phyloP scores from a whole-genome alignment of 306 rosid genomes.

The Trichosanthes truncata region DNA sequence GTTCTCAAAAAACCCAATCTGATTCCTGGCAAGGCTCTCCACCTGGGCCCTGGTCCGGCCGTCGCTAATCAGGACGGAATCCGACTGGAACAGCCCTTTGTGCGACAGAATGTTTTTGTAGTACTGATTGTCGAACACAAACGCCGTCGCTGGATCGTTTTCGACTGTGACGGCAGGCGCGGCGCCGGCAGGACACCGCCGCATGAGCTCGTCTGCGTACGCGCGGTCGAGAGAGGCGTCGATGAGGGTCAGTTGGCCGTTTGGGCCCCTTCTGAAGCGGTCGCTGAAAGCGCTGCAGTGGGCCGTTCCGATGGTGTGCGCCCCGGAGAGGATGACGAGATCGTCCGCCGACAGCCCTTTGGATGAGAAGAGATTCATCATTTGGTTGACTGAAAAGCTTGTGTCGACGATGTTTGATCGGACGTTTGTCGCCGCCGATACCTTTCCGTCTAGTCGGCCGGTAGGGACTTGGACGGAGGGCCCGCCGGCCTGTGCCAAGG shows the following conservation, averaged over 20 bases:
- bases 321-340: constrained; percentile 82
- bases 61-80: constrained; percentile 44
- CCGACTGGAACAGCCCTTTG: constrained; percentile 67
- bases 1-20: constrained; percentile 40
- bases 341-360: constrained; percentile 77
- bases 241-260: constrained; percentile 39
- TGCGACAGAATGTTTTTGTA: constrained; percentile 43
- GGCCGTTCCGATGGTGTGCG: constrained; percentile 76
- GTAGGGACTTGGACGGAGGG: constrained; percentile 59
- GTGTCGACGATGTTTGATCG: constrained; percentile 84
- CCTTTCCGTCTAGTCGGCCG: constrained; percentile 74
- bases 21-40: constrained; percentile 47
- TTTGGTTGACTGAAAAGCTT: constrained; percentile 66
- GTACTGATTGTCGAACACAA: constrained; percentile 64
- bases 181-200: constrained; percentile 36
- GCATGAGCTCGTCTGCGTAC: constrained; percentile 54
- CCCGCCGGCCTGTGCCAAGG: constrained; percentile 58
- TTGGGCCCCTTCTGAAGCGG: constrained; percentile 44
- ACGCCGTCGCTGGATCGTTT: constrained; percentile 60
- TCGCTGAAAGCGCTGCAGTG: constrained; percentile 66
- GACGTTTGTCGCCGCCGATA: constrained; percentile 67
- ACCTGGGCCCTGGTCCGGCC: constrained; percentile 38
- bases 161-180: constrained; percentile 37
- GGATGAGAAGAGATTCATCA: constrained; percentile 46
- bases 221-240: constrained; percentile 47